Evolutionary conservation across 495 filamentous ascomycete genomes (phyloP), one percentile per base, ranked within the genome.

Genomic region (Xylona heveae): DNA sequence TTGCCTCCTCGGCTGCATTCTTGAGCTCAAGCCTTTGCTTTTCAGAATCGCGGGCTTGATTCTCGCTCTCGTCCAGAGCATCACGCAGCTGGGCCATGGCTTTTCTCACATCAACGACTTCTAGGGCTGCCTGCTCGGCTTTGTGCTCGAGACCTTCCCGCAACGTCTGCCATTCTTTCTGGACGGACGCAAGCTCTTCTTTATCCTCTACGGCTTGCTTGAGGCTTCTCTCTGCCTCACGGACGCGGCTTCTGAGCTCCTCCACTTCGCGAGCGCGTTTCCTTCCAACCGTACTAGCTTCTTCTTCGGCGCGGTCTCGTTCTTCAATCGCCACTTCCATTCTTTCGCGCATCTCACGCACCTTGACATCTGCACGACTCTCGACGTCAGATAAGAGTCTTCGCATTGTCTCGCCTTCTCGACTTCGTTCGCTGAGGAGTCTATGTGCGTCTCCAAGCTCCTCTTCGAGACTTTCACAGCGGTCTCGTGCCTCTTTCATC

Each of bases 391-490:
- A 74, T 5, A 97, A 59, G 29, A 95, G 59, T 16, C 82, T 62
- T 23, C 88, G 67, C 85, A 97, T 94, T 1, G 81, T 94, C 51
- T 97, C 85, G 2, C 71, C 80, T 52, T 97, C 90, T 15, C 88
- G 70, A n/a, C 78, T 85, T 12, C 90, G 72, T 51, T 95, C 90
- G 25, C 60, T 67, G n/a, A 97, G 64, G 31, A 94, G 65, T 28
- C 81, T 66, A 37, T 91, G 83, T 9, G 79, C 71, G 44, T 97
- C 90, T 12, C 69, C 68, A 5, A 94, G 60, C 46, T 95, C 88
- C 54, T 97, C 88, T 41, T 94, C 85, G n/a, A 93, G 53, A 34
- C 71, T 78, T 42, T 93, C 83, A 34, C 68, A 72, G 38, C 81
- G 74, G 23, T 71, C 68, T 31, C 74, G 70, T 2, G 77, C 74